phyloP scores from a whole-genome alignment of 164 flowering plant genomes.

The Magnolia sinica region DNA sequence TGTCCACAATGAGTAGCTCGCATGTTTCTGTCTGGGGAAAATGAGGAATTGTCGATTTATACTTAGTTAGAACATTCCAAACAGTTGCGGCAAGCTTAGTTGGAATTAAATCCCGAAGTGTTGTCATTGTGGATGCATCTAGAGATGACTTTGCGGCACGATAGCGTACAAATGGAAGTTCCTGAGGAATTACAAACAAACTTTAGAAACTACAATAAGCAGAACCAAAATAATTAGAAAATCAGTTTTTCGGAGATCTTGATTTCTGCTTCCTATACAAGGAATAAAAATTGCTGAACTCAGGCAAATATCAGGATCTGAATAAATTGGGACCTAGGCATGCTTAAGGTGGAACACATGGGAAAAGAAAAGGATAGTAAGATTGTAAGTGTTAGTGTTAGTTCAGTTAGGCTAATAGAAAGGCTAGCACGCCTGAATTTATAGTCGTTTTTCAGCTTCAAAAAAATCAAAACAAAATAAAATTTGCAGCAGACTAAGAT shows the following conservation, averaged over 20 bases:
- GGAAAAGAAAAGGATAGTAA: too few relatives aligned
- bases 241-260: not conserved
- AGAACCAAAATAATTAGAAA: not conserved
- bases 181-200: constrained; percentile 39
- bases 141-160: constrained; percentile 70
- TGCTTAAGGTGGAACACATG: too few relatives aligned
- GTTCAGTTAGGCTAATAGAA: too few relatives aligned
- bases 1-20: constrained; percentile 86
- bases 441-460: too few relatives aligned
- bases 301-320: too few relatives aligned
- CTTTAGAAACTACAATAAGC: not conserved
- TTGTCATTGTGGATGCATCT: constrained; percentile 67
- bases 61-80: constrained; percentile 68
- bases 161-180: constrained; percentile 85
- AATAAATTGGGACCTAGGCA: too few relatives aligned
- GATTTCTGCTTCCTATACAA: not conserved
- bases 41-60: constrained; percentile 64
- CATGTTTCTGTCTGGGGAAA: constrained; percentile 94
- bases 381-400: too few relatives aligned
- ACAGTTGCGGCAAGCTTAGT: constrained; percentile 91
- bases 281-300: too few relatives aligned
- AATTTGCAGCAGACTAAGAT: too few relatives aligned
- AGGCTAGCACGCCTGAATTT: too few relatives aligned
- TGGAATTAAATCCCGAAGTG: constrained; percentile 73
- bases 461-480: too few relatives aligned